A percentile compares a stretch with the other conserved stretches of the same genome.
phyloP scores from a whole-genome alignment of 169 alveolate genomes.

The Theileria sp. region DNA sequence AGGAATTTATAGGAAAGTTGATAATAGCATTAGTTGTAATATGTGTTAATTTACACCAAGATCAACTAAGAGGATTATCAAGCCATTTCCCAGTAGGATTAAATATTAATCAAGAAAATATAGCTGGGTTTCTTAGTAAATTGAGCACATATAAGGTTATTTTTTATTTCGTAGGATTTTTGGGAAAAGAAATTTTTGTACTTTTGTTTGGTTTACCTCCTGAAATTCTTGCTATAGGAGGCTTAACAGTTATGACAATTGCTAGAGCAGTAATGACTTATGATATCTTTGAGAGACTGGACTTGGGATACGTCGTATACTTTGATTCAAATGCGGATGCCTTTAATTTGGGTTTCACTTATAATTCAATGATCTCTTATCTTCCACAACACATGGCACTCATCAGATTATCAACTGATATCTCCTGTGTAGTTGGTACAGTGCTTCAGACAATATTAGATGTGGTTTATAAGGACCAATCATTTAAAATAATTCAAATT shows the following conservation, averaged over 20 bases:
- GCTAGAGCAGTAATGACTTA: neutral
- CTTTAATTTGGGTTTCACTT: slow-evolving; percentile 10
- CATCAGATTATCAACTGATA: neutral
- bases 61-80: neutral
- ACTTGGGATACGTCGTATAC: neutral
- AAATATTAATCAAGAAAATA: slow-evolving; percentile 21
- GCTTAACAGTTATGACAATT: neutral
- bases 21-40: neutral
- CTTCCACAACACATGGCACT: slow-evolving; percentile 23
- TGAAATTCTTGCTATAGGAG: neutral
- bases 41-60: neutral
- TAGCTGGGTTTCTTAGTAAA: slow-evolving; percentile 24
- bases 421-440: slow-evolving; percentile 9
- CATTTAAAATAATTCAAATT: neutral
- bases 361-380: slow-evolving; percentile 30
- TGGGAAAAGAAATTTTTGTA: neutral
- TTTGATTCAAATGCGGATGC: slow-evolving; percentile 8
- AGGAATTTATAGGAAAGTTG: too few species aligned
- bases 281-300: neutral
- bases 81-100: slow-evolving; percentile 35
- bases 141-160: slow-evolving; percentile 21
- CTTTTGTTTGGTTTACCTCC: neutral
- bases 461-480: neutral
- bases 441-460: slow-evolving; percentile 35
- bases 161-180: neutral